Conservation (phyloP, 208 protist genomes). For the Dictyostelium gargantuum region DNA sequence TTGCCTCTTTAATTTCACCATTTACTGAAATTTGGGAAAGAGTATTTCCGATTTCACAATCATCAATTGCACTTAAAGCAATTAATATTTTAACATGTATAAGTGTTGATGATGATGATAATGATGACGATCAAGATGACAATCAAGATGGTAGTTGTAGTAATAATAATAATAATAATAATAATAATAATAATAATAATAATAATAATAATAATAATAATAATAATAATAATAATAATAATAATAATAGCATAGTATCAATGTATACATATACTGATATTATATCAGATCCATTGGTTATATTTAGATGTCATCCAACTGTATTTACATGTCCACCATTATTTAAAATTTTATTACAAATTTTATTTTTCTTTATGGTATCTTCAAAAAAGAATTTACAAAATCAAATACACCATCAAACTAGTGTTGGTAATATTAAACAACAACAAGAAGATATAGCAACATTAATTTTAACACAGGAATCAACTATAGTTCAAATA, state of each 20-base stretch:
- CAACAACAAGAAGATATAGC: conserved; percentile 66
- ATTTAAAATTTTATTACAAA: conserved; percentile 68
- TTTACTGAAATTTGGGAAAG: conserved; percentile 61
- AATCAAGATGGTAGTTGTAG: neutral
- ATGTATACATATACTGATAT: conserved; percentile 52
- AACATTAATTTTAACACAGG: conserved; percentile 68
- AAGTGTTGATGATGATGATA: neutral
- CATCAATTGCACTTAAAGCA: conserved; percentile 52
- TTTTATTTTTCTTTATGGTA: conserved; percentile 67
- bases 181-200: neutral
- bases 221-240: neutral
- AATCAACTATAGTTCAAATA: conserved; percentile 70
- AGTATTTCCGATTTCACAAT: conserved; percentile 40
- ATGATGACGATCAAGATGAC: neutral
- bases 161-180: neutral
- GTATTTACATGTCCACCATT: conserved; percentile 68
- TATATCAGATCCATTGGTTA: conserved; percentile 63
- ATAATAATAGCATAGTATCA: neutral
- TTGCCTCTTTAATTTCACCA: neutral
- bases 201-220: neutral
- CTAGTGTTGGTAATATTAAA: neutral
- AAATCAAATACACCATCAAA: conserved; percentile 16
- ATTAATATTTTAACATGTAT: conserved; percentile 61
- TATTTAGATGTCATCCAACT: conserved; percentile 60
- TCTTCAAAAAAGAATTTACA: conserved; percentile 69